phyloP scores from a whole-genome alignment of 345 rosid genomes.

The Pugionium dolabratum region DNA sequence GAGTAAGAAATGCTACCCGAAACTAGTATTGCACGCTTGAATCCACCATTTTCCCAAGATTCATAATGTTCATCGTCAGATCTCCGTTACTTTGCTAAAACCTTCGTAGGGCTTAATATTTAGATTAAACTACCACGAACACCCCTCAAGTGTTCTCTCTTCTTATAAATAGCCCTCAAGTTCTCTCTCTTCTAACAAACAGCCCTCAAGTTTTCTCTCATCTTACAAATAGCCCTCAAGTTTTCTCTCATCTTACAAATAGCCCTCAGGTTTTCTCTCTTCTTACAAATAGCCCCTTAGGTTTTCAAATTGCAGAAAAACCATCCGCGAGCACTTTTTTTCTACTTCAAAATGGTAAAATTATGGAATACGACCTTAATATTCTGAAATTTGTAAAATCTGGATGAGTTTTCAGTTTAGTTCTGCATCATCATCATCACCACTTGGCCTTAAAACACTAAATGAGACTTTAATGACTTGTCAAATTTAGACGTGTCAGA shows the following conservation, averaged over 20 bases:
- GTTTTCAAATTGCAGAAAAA: no score
- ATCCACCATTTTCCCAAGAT: slow-evolving; percentile 5
- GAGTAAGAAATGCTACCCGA: not conserved
- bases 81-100: slow-evolving; percentile 13
- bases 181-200: no score
- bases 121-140: not conserved
- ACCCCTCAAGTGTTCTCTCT: not conserved
- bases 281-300: no score
- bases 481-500: slow-evolving; percentile 32
- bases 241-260: no score
- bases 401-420: no score
- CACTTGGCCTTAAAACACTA: no score
- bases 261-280: no score
- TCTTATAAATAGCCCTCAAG: no score
- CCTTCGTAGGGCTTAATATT: not conserved
- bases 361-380: not conserved
- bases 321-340: no score
- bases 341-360: not conserved
- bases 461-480: slow-evolving; percentile 10
- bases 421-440: not conserved
- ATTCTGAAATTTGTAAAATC: no score
- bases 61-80: slow-evolving; percentile 19
- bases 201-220: no score
- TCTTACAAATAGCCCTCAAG: no score
- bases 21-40: slow-evolving; percentile 7